phyloP scores from a whole-genome alignment of 2,329 filamentous ascomycete genomes.

The Aspergillus floridensis region DNA sequence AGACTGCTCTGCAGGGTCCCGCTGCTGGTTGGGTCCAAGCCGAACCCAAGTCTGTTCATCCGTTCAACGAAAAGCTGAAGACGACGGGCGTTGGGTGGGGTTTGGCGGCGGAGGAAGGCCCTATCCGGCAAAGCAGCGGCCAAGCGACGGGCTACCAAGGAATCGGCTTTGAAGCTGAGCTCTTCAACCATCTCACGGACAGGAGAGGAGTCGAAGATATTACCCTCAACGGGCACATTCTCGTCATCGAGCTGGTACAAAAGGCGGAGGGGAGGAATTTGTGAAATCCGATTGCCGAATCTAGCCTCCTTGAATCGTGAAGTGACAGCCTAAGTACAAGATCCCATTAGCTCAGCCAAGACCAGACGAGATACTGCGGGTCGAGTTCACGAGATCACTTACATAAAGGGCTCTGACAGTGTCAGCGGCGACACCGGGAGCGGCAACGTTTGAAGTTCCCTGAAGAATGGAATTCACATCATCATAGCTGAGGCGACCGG shows the following conservation, averaged over 20 bases:
- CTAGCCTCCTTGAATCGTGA: slow-evolving; percentile 89
- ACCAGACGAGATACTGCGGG: not conserved
- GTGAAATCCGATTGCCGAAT: slow-evolving; percentile 73
- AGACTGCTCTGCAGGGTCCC: slow-evolving; percentile 90
- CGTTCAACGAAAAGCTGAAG: slow-evolving; percentile 88
- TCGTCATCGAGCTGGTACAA: slow-evolving; percentile 95
- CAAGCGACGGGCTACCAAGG: slow-evolving; percentile 82
- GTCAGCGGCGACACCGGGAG: slow-evolving; percentile 66
- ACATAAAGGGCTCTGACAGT: slow-evolving; percentile 78
- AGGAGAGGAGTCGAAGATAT: slow-evolving; percentile 87
- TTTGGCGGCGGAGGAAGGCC: slow-evolving; percentile 84
- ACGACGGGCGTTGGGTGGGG: slow-evolving; percentile 79
- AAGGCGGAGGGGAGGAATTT: slow-evolving; percentile 81
- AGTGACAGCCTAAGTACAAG: slow-evolving; percentile 60
- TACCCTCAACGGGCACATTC: slow-evolving; percentile 93
- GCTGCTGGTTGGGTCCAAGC: slow-evolving; percentile 85
- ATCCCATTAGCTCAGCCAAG: slow-evolving; percentile 3
- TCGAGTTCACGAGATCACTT: slow-evolving; percentile 32
- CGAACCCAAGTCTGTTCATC: slow-evolving; percentile 87
- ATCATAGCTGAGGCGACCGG: slow-evolving; percentile 77
- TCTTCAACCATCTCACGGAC: slow-evolving; percentile 95
- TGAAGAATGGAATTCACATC: slow-evolving; percentile 81
- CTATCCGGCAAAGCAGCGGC: slow-evolving; percentile 79
- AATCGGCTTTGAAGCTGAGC: slow-evolving; percentile 88
- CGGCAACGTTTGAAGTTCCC: slow-evolving; percentile 60